Conservation (phyloP, 768 basidiomycete genomes). For the Mycena haematopus region DNA sequence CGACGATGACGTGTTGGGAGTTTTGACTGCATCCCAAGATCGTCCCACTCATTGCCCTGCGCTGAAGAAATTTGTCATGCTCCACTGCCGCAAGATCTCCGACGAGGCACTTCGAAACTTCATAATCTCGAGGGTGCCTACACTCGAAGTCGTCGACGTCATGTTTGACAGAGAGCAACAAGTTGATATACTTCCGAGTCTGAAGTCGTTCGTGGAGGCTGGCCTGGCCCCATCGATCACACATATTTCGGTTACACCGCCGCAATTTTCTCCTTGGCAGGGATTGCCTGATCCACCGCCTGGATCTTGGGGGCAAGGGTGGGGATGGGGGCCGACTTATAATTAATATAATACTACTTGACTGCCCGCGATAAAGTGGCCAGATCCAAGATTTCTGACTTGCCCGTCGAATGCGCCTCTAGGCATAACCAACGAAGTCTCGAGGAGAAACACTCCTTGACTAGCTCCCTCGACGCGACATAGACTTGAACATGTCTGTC, state of each 20-base stretch:
- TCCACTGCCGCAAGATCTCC: not conserved
- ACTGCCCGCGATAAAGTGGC: no score
- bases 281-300: constrained; percentile 12
- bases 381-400: no score
- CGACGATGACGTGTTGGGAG: constrained; percentile 3
- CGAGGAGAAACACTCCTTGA: no score
- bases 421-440: no score
- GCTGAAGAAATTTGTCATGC: not conserved
- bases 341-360: no score
- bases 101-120: constrained; percentile 11
- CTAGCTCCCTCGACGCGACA: no score
- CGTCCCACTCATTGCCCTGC: not conserved
- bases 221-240: not conserved
- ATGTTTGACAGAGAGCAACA: constrained; percentile 5
- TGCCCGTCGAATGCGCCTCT: no score
- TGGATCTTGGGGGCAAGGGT: not conserved
- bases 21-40: not conserved
- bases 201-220: not conserved
- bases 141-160: constrained; percentile 1
- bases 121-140: not conserved
- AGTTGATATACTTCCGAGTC: not conserved
- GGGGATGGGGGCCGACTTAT: not conserved
- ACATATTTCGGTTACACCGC: not conserved
- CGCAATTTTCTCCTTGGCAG: constrained; percentile 15
- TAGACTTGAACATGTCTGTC: no score